Evolutionary conservation across 2,329 filamentous ascomycete genomes (phyloP).

Genomic region (Helotiales sp.): DNA sequence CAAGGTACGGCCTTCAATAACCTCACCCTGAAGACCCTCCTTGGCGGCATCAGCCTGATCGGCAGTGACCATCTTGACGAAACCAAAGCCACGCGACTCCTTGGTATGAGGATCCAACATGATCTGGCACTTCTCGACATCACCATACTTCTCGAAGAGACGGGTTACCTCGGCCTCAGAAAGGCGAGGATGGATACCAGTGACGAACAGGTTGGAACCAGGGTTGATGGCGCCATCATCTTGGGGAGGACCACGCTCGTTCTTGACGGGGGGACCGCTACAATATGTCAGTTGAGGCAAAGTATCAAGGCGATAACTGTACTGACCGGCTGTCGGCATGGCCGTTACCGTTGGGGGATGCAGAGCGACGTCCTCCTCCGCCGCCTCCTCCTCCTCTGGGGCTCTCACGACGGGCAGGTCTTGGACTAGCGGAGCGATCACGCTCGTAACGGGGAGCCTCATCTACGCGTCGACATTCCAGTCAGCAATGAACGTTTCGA

Average conservation of each 20-base stretch:
- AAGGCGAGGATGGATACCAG: conserved; percentile 93
- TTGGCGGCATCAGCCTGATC: conserved; percentile 97
- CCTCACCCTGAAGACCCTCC: conserved; percentile 92
- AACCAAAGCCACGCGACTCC: conserved; percentile 97
- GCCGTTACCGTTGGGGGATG: conserved; percentile 61
- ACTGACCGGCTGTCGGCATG: conserved; percentile 53
- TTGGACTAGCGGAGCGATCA: conserved; percentile 69
- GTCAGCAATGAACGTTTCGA: conserved; percentile 29
- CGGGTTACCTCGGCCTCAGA: conserved; percentile 88
- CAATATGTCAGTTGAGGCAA: conserved; percentile 14
- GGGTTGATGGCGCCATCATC: conserved; percentile 87
- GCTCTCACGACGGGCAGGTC: conserved; percentile 58
- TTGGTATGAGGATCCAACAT: conserved; percentile 99
- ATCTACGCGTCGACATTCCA: conserved; percentile 50
- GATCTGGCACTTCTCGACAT: conserved; percentile 99
- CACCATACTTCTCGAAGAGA: conserved; percentile 98
- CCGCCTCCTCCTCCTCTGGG: conserved; percentile 60
- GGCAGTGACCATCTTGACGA: conserved; percentile 97
- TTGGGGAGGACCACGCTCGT: conserved; percentile 54
- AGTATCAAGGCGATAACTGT: not conserved
- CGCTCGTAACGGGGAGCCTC: conserved; percentile 70
- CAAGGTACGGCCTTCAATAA: conserved; percentile 91
- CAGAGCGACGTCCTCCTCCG: conserved; percentile 66
- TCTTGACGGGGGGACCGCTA: conserved; percentile 55
- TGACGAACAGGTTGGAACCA: conserved; percentile 98